phyloP scores from a whole-genome alignment of 768 basidiomycete genomes.

The Sporobolomyces pararoseus region DNA sequence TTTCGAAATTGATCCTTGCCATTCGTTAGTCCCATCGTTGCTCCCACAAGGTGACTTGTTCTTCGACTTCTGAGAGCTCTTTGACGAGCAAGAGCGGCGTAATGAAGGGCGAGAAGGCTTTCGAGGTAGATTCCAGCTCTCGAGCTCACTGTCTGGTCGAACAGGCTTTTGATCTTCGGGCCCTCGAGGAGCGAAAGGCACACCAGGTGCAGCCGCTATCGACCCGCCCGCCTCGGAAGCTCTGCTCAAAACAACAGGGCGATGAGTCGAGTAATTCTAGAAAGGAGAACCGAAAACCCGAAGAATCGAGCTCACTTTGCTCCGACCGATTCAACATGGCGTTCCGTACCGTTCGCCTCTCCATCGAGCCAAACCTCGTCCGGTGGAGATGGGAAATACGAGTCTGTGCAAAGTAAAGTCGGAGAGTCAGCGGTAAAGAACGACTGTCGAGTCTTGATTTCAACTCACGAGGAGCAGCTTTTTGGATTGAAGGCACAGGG shows the following conservation, averaged over 20 bases:
- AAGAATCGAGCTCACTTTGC: slow-evolving; percentile 26
- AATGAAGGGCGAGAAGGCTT: slow-evolving; percentile 31
- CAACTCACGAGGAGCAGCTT: too few relatives aligned
- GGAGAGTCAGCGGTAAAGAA: too few relatives aligned
- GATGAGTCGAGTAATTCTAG: too few relatives aligned
- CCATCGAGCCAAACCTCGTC: not conserved
- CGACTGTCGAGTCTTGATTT: too few relatives aligned
- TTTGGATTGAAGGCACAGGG: too few relatives aligned
- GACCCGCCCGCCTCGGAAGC: slow-evolving; percentile 30
- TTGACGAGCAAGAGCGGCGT: not conserved
- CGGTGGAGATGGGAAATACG: slow-evolving; percentile 37
- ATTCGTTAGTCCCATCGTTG: not conserved
- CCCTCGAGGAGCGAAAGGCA: slow-evolving; percentile 34
- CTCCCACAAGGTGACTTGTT: too few relatives aligned
- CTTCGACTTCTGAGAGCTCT: too few relatives aligned
- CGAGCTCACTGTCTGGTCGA: slow-evolving; percentile 25
- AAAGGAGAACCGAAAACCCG: too few relatives aligned
- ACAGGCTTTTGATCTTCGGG: not conserved
- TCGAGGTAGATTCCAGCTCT: slow-evolving; percentile 32
- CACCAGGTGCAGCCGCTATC: slow-evolving; percentile 34
- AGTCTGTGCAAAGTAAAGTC: slow-evolving; percentile 17
- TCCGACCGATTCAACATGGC: slow-evolving; percentile 24
- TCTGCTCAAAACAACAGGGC: too few relatives aligned
- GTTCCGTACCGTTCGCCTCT: slow-evolving; percentile 18
- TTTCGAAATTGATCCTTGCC: not conserved